These are phyloP conservation scores for Colletotrichum somersetense DNA, from an alignment of 2,329 filamentous ascomycete genomes.

Conservation along the genomic window DNA sequence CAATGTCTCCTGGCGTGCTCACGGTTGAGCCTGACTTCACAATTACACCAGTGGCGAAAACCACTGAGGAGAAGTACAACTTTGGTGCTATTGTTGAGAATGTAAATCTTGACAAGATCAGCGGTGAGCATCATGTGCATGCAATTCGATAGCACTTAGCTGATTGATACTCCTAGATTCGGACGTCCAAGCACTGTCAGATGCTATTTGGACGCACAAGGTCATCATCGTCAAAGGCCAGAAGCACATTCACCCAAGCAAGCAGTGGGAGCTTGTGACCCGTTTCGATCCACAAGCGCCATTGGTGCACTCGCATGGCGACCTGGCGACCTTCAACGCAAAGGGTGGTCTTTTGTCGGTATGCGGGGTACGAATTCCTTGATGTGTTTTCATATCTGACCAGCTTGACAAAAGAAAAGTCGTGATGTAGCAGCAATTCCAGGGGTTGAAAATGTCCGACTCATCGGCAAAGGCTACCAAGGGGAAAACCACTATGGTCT, in stretches of 20 bases:
- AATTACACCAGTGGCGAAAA: constrained; percentile 43
- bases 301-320: constrained; percentile 57
- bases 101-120: constrained; percentile 54
- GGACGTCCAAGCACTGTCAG: constrained; percentile 53
- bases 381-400: background rate
- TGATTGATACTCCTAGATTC: constrained; percentile 45
- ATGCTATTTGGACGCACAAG: constrained; percentile 59
- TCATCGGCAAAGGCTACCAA: constrained; percentile 61
- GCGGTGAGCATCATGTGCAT: constrained; percentile 42
- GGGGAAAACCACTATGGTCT: constrained; percentile 59
- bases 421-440: constrained; percentile 54
- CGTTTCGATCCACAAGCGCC: constrained; percentile 57
- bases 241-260: constrained; percentile 54
- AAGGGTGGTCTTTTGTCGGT: constrained; percentile 55
- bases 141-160: background rate
- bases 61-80: constrained; percentile 52
- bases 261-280: constrained; percentile 60
- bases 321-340: constrained; percentile 55
- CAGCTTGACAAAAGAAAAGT: constrained; percentile 30
- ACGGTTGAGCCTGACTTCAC: constrained; percentile 9
- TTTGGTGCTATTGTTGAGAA: constrained; percentile 53
- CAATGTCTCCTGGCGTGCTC: constrained; percentile 20
- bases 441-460: constrained; percentile 57
- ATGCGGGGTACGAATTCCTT: constrained; percentile 19
- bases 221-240: constrained; percentile 58